These are phyloP conservation scores for Calocybe gambosa DNA, from an alignment of 1,284 basidiomycete species.

Conservation along the genomic window DNA sequence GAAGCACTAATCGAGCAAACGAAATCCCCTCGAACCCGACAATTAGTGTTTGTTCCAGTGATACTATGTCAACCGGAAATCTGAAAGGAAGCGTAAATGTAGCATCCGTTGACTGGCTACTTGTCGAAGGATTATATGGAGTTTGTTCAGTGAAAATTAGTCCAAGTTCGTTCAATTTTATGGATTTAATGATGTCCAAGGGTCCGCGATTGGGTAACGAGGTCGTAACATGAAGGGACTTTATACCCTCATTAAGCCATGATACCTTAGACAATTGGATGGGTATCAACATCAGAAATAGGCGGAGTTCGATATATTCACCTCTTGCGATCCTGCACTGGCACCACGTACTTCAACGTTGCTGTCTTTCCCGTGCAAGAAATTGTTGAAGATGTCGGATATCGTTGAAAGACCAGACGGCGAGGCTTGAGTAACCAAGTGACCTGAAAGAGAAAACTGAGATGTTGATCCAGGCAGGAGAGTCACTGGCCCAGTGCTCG, in stretches of 20 bases:
- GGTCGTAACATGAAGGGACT: constrained; percentile 55
- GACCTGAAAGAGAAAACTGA: constrained; percentile 53
- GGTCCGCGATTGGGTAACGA: constrained; percentile 61
- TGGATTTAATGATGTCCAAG: constrained; percentile 62
- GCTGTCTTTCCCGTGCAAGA: constrained; percentile 64
- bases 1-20: constrained; percentile 61
- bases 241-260: constrained; percentile 76
- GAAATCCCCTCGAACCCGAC: constrained; percentile 48
- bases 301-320: constrained; percentile 28
- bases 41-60: constrained; percentile 58
- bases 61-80: constrained; percentile 65
- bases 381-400: constrained; percentile 68
- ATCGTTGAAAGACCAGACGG: constrained; percentile 51
- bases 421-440: constrained; percentile 58
- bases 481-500: constrained; percentile 44
- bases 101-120: constrained; percentile 55
- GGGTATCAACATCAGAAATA: background rate
- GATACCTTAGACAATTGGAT: constrained; percentile 40
- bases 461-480: constrained; percentile 53
- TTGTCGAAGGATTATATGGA: constrained; percentile 54
- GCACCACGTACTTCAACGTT: constrained; percentile 57
- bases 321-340: constrained; percentile 54
- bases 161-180: constrained; percentile 58
- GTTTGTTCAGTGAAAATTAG: constrained; percentile 54
- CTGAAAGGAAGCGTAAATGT: constrained; percentile 66